Evolutionary conservation across 2,329 filamentous ascomycete genomes (phyloP), one percentile per base, ranked within the genome.

Genomic region (Fusarium hostae): DNA sequence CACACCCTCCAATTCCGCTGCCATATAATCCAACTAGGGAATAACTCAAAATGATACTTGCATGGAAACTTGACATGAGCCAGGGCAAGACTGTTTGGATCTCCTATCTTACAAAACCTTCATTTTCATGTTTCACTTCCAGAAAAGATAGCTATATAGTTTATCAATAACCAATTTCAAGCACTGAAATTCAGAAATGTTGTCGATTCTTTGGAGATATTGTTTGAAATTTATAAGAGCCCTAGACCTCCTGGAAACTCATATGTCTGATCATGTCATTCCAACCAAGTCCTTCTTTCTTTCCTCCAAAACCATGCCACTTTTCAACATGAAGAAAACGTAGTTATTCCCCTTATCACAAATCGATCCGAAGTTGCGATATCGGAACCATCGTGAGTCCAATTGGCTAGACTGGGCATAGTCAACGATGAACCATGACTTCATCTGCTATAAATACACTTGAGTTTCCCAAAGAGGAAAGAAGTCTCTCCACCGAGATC

Each of bases 331-430:
- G 2, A 24, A 26, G 18, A 45, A n/a, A 16, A 32, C 8, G 16
- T 16, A 8, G 7, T 22, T 24, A 12, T 54, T 20, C 13, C 20
- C 5, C 43, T 26, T 41, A 32, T 40, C n/a, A 11, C 5, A 18
- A 40, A 20, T 24, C 37, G 9, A 35, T 30, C 16, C 12, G 32
- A 48, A 56, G 39, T 41, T 47, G 74, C 72, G 72, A 75, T 76
- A 58, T 76, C 74, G 74, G 74, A 70, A 70, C 63, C 3, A 20
- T 34, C 5, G 15, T 37, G 39, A 40, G 34, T 44, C 34, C 54
- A 51, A 71, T 75, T 75, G 71, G 66, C 51, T 44, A n/a, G 54
- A 44, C 61, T 50, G 56, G 52, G 37, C 55, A 58, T 59, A 54
- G 44, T 40, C 34, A 44, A 44, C 48, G 28, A 44, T 47, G n/a